Evolutionary conservation across 306 rosid genomes (phyloP).

Genomic region (Gastrolobium bilobum): DNA sequence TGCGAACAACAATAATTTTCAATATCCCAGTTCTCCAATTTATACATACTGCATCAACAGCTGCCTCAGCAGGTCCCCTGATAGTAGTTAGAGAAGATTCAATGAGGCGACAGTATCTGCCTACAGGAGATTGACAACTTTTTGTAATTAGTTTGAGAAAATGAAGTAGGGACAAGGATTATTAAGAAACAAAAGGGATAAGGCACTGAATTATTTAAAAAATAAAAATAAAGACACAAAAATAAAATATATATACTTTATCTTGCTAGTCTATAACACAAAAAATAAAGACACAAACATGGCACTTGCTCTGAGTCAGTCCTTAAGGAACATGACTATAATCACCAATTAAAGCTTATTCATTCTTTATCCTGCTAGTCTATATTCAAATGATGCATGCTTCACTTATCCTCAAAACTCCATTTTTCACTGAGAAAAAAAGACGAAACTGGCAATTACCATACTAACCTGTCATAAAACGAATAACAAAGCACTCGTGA

Average conservation of each 20-base stretch:
- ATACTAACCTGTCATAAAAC: no score
- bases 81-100: constrained; percentile 83
- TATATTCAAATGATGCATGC: not conserved
- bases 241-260: no score
- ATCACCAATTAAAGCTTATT: no score
- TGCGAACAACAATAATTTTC: not conserved
- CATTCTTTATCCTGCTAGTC: not conserved
- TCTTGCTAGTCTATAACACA: no score
- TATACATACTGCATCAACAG: constrained; percentile 88
- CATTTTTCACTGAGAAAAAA: not conserved
- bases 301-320: no score
- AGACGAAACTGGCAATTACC: no score
- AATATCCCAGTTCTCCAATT: constrained; percentile 29
- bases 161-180: constrained; percentile 16
- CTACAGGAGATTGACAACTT: constrained; percentile 56
- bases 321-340: no score
- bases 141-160: constrained; percentile 14
- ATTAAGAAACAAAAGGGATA: constrained; percentile 18
- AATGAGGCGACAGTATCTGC: constrained; percentile 90
- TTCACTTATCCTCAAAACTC: not conserved
- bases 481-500: no score
- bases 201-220: constrained; percentile 18
- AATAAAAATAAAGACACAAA: not conserved
- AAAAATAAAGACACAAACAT: no score
- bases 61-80: constrained; percentile 97